Percentiles rank a stretch among this genome's conserved stretches.
Evolutionary conservation across 1,284 basidiomycete genomes (phyloP).

Genomic region (Phellopilus nigrolimitatus): DNA sequence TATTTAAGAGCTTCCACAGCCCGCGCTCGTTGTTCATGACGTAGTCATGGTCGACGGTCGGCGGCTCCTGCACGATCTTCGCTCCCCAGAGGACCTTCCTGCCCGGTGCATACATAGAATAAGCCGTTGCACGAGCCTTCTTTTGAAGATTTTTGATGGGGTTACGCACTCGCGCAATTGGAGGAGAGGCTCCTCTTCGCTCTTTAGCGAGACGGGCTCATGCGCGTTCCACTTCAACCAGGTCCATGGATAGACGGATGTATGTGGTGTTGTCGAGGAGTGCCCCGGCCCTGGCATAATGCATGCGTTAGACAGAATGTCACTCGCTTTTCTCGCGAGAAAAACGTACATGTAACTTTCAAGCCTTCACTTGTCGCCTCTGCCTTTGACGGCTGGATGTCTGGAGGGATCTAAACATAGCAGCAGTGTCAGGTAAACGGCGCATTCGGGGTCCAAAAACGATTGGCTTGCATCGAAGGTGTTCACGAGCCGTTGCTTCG

Average conservation of each 20-base stretch:
- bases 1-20: conserved; percentile 77
- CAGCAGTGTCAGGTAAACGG: not conserved
- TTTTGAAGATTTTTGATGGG: not conserved
- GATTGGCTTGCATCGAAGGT: conserved; percentile 64
- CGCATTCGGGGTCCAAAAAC: not conserved
- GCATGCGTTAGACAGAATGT: not conserved
- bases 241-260: conserved; percentile 82
- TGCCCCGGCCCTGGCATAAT: conserved; percentile 61
- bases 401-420: conserved; percentile 68
- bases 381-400: conserved; percentile 63
- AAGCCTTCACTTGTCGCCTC: conserved; percentile 62
- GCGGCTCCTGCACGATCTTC: conserved; percentile 72
- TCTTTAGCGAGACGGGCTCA: conserved; percentile 49
- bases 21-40: conserved; percentile 72
- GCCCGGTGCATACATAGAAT: conserved; percentile 28
- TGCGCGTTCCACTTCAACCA: conserved; percentile 78
- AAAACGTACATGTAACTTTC: conserved; percentile 57
- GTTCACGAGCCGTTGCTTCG: conserved; percentile 86
- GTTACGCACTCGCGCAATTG: not conserved
- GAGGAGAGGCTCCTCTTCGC: conserved; percentile 38
- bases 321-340: not conserved
- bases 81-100: conserved; percentile 78
- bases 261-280: conserved; percentile 52
- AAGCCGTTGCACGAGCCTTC: conserved; percentile 9
- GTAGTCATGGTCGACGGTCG: conserved; percentile 71